A percentile compares a stretch with the other conserved stretches of the same genome.
Evolutionary conservation across 2,329 filamentous ascomycete genomes (phyloP).

Genomic region (Polychaeton citri): DNA sequence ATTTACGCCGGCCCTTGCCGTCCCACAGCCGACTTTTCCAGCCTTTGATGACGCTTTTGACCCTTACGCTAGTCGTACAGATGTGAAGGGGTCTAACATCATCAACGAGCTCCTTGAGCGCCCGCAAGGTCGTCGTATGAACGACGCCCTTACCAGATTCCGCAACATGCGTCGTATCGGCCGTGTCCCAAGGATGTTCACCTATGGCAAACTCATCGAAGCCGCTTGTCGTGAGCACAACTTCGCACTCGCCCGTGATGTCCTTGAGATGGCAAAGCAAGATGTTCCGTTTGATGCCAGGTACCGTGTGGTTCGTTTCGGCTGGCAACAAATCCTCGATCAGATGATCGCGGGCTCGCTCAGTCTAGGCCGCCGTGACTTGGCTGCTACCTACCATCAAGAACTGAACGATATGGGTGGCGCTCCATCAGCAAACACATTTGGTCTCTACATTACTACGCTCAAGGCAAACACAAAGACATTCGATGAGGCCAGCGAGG

Average conservation of each 20-base stretch:
- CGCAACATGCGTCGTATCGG: slow-evolving; percentile 87
- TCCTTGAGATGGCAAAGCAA: slow-evolving; percentile 74
- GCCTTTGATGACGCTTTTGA: slow-evolving; percentile 74
- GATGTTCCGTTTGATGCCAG: slow-evolving; percentile 78
- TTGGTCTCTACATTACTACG: slow-evolving; percentile 97
- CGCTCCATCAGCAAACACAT: slow-evolving; percentile 91
- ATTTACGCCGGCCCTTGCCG: slow-evolving; percentile 29
- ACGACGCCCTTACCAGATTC: slow-evolving; percentile 70
- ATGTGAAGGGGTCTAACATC: slow-evolving; percentile 82
- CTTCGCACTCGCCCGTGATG: slow-evolving; percentile 69
- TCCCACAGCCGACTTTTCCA: slow-evolving; percentile 34
- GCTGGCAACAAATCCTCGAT: slow-evolving; percentile 92
- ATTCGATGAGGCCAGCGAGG: slow-evolving; percentile 93
- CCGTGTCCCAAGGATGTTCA: slow-evolving; percentile 87
- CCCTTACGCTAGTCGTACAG: slow-evolving; percentile 78
- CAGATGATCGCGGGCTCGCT: slow-evolving; percentile 92
- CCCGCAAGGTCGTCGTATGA: slow-evolving; percentile 54
- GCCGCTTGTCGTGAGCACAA: slow-evolving; percentile 81
- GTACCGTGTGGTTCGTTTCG: slow-evolving; percentile 79
- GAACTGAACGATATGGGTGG: slow-evolving; percentile 83
- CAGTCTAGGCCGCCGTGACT: slow-evolving; percentile 62
- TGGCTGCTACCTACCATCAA: slow-evolving; percentile 79
- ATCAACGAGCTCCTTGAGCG: slow-evolving; percentile 87
- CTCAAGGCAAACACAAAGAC: slow-evolving; percentile 95
- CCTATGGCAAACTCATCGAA: slow-evolving; percentile 88